Percentiles rank a stretch among this genome's conserved stretches.
Conservation (phyloP, 768 basidiomycete genomes). For the Chlorophyllum brunneum region DNA sequence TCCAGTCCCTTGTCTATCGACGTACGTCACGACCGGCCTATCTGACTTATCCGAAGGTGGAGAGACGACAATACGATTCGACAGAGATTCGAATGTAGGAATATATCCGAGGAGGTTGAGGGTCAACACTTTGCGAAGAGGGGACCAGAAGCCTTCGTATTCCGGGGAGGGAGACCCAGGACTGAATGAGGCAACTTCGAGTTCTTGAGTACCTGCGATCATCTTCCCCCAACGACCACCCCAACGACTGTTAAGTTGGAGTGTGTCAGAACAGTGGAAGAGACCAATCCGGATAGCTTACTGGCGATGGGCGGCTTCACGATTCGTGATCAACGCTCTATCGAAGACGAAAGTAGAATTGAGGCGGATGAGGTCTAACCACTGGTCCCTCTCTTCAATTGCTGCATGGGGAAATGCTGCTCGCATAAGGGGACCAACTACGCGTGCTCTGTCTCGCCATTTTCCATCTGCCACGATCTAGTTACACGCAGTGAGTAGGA, state of each 20-base stretch:
- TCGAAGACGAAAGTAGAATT: conserved; percentile 56
- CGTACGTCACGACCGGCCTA: conserved; percentile 45
- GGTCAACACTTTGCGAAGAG: conserved; percentile 26
- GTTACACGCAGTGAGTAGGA: not conserved
- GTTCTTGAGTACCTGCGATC: conserved; percentile 29
- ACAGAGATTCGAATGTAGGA: conserved; percentile 15
- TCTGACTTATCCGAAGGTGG: conserved; percentile 8
- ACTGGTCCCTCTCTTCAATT: conserved; percentile 57
- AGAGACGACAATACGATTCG: conserved; percentile 15
- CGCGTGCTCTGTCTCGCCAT: conserved; percentile 59
- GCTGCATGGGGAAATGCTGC: conserved; percentile 57
- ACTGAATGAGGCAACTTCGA: conserved; percentile 18
- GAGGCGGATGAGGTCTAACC: conserved; percentile 50
- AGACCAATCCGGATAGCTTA: conserved; percentile 16
- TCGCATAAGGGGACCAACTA: conserved; percentile 63
- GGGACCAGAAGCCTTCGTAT: conserved; percentile 28
- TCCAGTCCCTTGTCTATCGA: conserved; percentile 48
- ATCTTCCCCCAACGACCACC: conserved; percentile 30
- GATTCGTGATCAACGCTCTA: conserved; percentile 56
- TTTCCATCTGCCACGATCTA: conserved; percentile 24
- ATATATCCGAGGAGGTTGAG: conserved; percentile 29
- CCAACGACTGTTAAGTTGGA: conserved; percentile 24
- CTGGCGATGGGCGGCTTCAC: conserved; percentile 55
- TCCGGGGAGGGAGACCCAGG: not conserved
- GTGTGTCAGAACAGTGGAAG: not conserved